Base-by-base conservation (phyloP, 495 filamentous ascomycete genomes). In the Xylaria scruposa region DNA sequence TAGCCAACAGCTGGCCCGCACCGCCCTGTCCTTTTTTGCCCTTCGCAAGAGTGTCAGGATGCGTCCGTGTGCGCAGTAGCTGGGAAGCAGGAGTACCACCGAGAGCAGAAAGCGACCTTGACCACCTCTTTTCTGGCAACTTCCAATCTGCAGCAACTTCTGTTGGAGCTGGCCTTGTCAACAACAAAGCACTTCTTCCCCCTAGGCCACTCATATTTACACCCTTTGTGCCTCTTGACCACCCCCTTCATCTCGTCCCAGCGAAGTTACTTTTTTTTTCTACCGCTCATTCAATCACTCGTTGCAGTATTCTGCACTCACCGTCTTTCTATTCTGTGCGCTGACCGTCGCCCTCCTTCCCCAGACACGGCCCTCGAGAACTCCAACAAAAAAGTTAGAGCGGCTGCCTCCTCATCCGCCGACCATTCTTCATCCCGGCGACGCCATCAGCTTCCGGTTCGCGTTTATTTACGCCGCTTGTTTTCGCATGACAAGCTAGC, bases 1-100 rank as follows among this genome's bases (percentile, higher is more conserved):
- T 76, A 73, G 69, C 77, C 76, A 79, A 72, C 78, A 70, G 74
- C 72, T 78, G 74, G 76, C 76, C 77, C 77, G 77, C 77, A 79
- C 76, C 75, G 77, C 77, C 77, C 77, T 79, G 73, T 69, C 72
- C 77, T 74, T 73, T 77, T 77, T 77, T 77, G 51, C 59, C 53
- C 47, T 67, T 62, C 33, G 51, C 51, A 66, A 36, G 51, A 71
- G 70, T 64, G 70, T 71, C 70, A 71, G 70, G 49, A 26, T 66
- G 53, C 59, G 70, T 49, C 70, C 62, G 70, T 71, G 70, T 71
- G 70, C 59, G 49, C 70, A 51, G 53, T 63, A 66, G 70, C 70
- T 58, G 54, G 47, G 38, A 61, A 61, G 54, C 67, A 36, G 53
- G 49, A 54, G 62, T 74, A 62, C 67, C 40, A 72, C 64, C 70